Base-by-base conservation (phyloP, 1,139 yeast species). In the Yamadazyma kanchanaburiensis region DNA sequence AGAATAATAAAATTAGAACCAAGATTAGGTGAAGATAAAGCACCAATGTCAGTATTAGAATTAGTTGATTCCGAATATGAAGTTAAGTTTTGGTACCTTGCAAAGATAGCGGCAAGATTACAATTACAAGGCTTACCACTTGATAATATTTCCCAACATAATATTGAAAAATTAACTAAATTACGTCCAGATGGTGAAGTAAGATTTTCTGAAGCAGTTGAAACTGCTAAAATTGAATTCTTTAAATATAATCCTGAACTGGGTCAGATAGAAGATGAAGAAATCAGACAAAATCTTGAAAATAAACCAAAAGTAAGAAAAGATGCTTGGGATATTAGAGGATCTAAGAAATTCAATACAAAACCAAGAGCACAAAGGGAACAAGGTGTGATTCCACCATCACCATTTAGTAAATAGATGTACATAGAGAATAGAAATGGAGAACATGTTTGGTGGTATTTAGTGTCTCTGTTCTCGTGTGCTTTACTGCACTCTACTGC, bases 31-130 rank as follows among this genome's bases (percentile, higher is more conserved):
- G 94, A 91, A 43, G 98, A 94, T 54, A 83, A 81, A 42, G 96
- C 97, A 0, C 91, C 94, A 14, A 91, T 85, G 70, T 80, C 94
- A 2, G 80, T 91, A 11, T 55, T 94, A 33, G 98, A 94, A 57
- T 66, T 94, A 31, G 95, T 91, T 2, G 96, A 85, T 45, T 61
- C 72, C 0, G 74, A 74, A 18, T 73, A 77, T 43, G 95, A 87
- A 51, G 72, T 85, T 65, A 77, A 81, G 46, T 74, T 79, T 43
- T 84, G 94, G 77, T 65, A 77, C 49, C 71, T 78, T 13, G 96
- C 95, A 15, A 77, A 86, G 53, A 68, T 77, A 2, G 94, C 84
- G 6, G 95, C 95, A 16, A 72, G 95, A 42, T 64, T 83, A 35
- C 80, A 85, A 56, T 60, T 74, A 33, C 89, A 81, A 51, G 77